Base-by-base conservation (phyloP, 2,329 filamentous ascomycete genomes). In the Bipolaris gigantea region DNA sequence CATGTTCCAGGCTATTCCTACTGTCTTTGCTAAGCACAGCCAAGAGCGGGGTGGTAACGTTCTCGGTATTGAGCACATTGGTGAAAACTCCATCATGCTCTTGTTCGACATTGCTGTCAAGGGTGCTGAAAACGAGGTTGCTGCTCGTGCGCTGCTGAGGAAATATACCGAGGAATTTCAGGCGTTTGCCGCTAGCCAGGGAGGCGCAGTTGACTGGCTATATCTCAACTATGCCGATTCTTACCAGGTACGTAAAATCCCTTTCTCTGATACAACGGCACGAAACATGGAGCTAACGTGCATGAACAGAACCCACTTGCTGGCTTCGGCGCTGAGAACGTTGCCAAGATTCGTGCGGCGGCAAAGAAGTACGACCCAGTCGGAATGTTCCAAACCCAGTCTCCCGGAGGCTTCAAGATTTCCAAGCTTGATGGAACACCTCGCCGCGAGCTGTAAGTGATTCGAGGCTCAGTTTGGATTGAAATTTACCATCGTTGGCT, bases 321-420 rank as follows among this genome's bases (percentile, higher is more conserved):
- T 16, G 69, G 73, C 21, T 81, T 79, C 56, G 77, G 78, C 1
- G 32, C 59, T 16, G 60, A 59, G 4, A 80, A 76, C 47, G 60
- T 72, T 19, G 56, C 61, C 21, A 67, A 64, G 34, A 64, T 80
- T 45, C 57, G 61, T 39, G 57, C 61, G 2, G 68, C 76, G 3
- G 67, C 70, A 0, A 55, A 45, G 18, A 71, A 70, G 50, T 79
- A 76, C 50, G 78, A 80, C 52, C 75, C 76, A 0, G 50, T 59
- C 1, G 60, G 65, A 2, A 61, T 79, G 4, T 79, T 76, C 51
- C 75, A 79, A 61, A 74, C 46, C 5, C 57, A 73, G 16, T 64
- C 72, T 30, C 75, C 75, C 1, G 76, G 77, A n/a, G 73, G 74
- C 30, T 79, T 79, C 56, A 80, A 80, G 63, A 61, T 72, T 11